phyloP scores from a whole-genome alignment of 1,284 basidiomycete species.

The Polyporus tsugae region DNA sequence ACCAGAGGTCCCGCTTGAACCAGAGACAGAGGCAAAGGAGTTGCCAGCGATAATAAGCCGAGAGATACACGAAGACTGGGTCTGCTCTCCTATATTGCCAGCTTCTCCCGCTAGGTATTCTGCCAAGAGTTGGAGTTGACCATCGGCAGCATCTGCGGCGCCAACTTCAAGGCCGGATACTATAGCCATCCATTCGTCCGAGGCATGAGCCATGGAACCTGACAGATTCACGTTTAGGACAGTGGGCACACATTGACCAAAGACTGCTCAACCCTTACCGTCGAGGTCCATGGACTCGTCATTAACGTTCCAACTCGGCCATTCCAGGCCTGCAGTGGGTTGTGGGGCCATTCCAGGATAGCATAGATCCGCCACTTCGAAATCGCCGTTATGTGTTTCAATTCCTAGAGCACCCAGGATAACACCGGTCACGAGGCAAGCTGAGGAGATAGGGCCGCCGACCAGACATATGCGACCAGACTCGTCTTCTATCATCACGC shows the following conservation, averaged over 20 bases:
- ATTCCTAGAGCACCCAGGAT: constrained; percentile 91
- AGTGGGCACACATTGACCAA: neutral
- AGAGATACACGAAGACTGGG: constrained; percentile 76
- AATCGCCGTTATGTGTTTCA: constrained; percentile 91
- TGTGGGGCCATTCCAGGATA: constrained; percentile 85
- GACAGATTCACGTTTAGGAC: constrained; percentile 4
- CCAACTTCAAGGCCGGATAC: constrained; percentile 86
- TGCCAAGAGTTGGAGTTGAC: constrained; percentile 80
- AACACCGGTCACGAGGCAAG: constrained; percentile 86
- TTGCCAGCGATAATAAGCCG: constrained; percentile 90
- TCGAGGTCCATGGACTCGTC: constrained; percentile 53
- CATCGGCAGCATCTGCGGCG: constrained; percentile 68
- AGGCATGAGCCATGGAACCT: constrained; percentile 1
- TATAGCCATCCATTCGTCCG: constrained; percentile 83
- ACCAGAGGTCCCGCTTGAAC: constrained; percentile 30
- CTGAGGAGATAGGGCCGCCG: constrained; percentile 67
- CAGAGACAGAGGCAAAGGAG: constrained; percentile 69
- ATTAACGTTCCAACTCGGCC: constrained; percentile 41
- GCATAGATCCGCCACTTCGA: constrained; percentile 93
- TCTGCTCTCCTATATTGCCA: constrained; percentile 73
- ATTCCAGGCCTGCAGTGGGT: constrained; percentile 36
- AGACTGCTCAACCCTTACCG: constrained; percentile 39
- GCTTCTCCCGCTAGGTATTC: constrained; percentile 91
- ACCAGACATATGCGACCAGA: constrained; percentile 91
- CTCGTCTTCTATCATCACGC: constrained; percentile 94